Evolutionary conservation across 176 grass and related monocot genomes (phyloP).

Genomic region (Alopecurus myosuroides): DNA sequence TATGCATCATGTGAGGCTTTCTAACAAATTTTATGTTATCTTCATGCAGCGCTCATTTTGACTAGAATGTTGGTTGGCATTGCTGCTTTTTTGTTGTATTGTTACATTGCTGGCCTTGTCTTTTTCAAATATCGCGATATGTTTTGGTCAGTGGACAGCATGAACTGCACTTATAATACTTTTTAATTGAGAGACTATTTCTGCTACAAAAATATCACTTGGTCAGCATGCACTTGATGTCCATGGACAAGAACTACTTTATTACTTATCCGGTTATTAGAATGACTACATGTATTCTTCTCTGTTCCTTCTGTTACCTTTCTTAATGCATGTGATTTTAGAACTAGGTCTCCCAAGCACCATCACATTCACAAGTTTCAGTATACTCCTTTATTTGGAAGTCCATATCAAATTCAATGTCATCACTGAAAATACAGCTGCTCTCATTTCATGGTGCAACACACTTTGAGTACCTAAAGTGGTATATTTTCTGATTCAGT

Average conservation of each 20-base stretch:
- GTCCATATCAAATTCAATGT: not conserved
- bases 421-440: not conserved
- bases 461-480: not conserved
- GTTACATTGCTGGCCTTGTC: conserved; percentile 8
- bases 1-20: not conserved
- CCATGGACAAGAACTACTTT: conserved; percentile 8
- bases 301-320: not conserved
- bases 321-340: not conserved
- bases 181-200: not conserved
- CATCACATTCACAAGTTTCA: not conserved
- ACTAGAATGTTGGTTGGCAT: not conserved
- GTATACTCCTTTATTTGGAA: conserved; percentile 6
- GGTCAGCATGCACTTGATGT: conserved; percentile 13
- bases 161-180: not conserved
- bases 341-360: not conserved
- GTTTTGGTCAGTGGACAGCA: not conserved
- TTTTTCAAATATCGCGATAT: not conserved
- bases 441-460: conserved; percentile 10
- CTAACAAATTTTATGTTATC: not conserved
- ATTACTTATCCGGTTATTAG: not conserved
- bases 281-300: not conserved
- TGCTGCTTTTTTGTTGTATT: not conserved
- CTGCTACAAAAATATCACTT: not conserved
- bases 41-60: not conserved
- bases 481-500: conserved; percentile 27